These are phyloP conservation scores for Talaromyces amestolkiae DNA, from an alignment of 2,329 filamentous ascomycete species.

Conservation along the genomic window DNA sequence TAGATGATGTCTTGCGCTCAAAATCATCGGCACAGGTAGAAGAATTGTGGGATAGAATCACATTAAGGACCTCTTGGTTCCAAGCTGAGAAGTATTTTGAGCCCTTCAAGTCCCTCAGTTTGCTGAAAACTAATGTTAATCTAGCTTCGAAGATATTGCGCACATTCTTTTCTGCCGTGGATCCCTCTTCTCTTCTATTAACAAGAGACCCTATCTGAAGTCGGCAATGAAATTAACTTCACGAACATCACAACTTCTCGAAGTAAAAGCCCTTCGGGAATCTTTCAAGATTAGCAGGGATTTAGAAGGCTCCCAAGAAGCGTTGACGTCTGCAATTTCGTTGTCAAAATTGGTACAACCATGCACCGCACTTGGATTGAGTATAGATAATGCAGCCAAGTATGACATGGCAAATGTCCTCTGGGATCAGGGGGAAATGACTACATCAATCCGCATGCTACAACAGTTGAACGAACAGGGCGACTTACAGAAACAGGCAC, in stretches of 20 bases:
- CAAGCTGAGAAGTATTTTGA: conserved; percentile 65
- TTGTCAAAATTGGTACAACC: conserved; percentile 73
- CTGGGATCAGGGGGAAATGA: conserved; percentile 91
- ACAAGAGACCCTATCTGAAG: conserved; percentile 65
- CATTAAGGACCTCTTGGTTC: conserved; percentile 72
- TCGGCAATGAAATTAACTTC: conserved; percentile 60
- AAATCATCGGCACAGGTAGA: conserved; percentile 60
- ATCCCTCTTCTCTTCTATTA: conserved; percentile 76
- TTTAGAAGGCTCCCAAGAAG: conserved; percentile 81
- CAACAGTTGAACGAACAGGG: conserved; percentile 66
- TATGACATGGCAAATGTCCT: conserved; percentile 85
- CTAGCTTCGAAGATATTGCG: conserved; percentile 62
- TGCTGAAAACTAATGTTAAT: not conserved
- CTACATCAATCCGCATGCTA: conserved; percentile 83
- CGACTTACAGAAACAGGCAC: conserved; percentile 65
- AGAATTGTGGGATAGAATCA: conserved; percentile 62
- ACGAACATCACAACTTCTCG: conserved; percentile 64
- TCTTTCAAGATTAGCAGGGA: conserved; percentile 73
- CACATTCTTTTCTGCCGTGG: conserved; percentile 79
- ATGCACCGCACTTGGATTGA: conserved; percentile 68
- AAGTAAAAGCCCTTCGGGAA: conserved; percentile 73
- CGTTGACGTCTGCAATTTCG: conserved; percentile 77
- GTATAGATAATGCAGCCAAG: conserved; percentile 72
- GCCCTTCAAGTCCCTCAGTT: not conserved
- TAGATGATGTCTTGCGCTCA: conserved; percentile 71